phyloP scores from a whole-genome alignment of 306 rosid species.

The Ochetophila trinervis region DNA sequence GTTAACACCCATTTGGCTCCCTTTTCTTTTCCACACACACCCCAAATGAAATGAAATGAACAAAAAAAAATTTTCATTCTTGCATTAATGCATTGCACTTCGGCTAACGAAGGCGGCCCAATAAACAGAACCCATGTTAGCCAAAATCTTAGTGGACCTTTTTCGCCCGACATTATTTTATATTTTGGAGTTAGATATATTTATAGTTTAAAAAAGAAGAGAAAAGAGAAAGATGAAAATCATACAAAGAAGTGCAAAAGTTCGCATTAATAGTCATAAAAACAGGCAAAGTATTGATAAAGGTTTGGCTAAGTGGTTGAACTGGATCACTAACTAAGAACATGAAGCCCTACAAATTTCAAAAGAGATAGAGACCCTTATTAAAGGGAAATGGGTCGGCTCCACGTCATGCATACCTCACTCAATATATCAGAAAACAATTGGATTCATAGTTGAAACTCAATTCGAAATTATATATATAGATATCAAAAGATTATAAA shows the following conservation, averaged over 20 bases:
- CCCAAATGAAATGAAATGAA: too few species aligned
- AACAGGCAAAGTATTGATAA: conserved; percentile 40
- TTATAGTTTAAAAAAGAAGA: conserved; percentile 27
- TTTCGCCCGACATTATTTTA: conserved; percentile 43
- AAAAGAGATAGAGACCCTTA: conserved; percentile 38
- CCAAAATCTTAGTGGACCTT: conserved; percentile 58
- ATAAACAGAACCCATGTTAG: conserved; percentile 29
- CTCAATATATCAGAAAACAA: neutral
- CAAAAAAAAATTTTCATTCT: neutral
- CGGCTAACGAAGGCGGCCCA: conserved; percentile 25
- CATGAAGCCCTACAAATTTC: conserved; percentile 57
- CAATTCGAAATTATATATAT: neutral
- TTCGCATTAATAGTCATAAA: conserved; percentile 22
- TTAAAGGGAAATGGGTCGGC: conserved; percentile 57
- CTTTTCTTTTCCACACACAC: too few species aligned
- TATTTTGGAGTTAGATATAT: conserved; percentile 24
- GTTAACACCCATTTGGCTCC: conserved; percentile 5
- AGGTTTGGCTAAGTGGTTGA: conserved; percentile 51
- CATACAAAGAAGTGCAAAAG: conserved; percentile 39
- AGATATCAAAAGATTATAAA: neutral
- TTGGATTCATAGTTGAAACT: too few species aligned
- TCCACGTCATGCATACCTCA: conserved; percentile 55
- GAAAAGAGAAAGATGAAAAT: conserved; percentile 13
- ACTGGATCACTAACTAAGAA: conserved; percentile 58
- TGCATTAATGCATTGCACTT: conserved; percentile 25